Base-by-base conservation (phyloP, 2,329 filamentous ascomycete species). In the Colletotrichum falcatum region DNA sequence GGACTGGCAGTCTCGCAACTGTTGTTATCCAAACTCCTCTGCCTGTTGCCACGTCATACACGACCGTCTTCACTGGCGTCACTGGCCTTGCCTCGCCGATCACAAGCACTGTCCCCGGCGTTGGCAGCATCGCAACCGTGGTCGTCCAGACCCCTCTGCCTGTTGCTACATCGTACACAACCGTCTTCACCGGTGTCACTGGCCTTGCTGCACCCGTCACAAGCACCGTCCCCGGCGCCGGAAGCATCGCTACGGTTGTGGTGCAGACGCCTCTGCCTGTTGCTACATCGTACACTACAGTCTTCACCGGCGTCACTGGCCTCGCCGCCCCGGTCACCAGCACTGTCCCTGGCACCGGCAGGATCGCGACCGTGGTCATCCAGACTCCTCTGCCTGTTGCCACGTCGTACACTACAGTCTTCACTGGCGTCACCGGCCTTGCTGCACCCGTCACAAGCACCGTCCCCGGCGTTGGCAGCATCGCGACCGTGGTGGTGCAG, bases 341-440 rank as follows among this genome's bases (percentile, higher is more conserved):
- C 9, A 66, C 64, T 5, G 64, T 33, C 30, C 30, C 30, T 4
- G 30, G 37, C 4, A 5, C 18, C 28, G 64, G 56, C 9, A 66
- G 37, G 0, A 8, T 66, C 8, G 65, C 46, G 3, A 67, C 65
- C 1, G 65, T 67, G 26, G 12, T 67, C 1, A 30, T 67, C 8
- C 60, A 64, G 16, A 67, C 65, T 1, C 42, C 65, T 4, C 39
- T 68, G 3, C 65, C 65, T 2, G 30, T 64, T 18, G 42, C 33
- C 6, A 64, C 65, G 3, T 68, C 61, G 4, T 65, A 65, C 12
- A 49, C 30, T 1, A 65, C 61, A 1, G 12, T 65, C 7, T 33
- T 53, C 49, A 33, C 18, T 3, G 49, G 49, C 3, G 28, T 49
- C 1, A 37, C 39, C 2, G 61, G 61, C 7, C 26, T 46, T 1